Base-by-base conservation (phyloP, 2,329 filamentous ascomycete genomes). In the Pyrenochaeta sp. region DNA sequence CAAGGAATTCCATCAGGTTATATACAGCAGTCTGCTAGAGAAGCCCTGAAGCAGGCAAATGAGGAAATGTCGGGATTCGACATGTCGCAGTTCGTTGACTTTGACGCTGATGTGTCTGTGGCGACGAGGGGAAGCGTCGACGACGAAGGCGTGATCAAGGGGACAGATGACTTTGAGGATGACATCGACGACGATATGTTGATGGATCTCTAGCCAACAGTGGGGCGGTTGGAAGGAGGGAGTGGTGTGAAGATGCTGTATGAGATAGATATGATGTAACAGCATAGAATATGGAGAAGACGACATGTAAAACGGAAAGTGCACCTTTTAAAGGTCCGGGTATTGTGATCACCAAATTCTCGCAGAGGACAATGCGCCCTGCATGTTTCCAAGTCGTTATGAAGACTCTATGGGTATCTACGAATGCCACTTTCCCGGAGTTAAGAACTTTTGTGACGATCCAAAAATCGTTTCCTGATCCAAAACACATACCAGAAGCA, bases 181-280 rank as follows among this genome's bases (percentile, higher is more conserved):
- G 59, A 50, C n/a, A 46, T 65, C 2, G 67, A 67, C 2, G 70
- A 72, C 32, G 70, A 71, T 2, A 72, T 72, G 70, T 51, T 72
- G 56, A 59, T 72, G 66, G 68, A 68, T 42, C 9, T 66, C 36
- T 39, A 39, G 36, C 5, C 36, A 13, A 19, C 36, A 36, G 12
- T 3, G 34, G 12, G 34, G 3, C 7, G 7, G 12, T 10, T 36
- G 34, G 34, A 36, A 15, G 34, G 28, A 30, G 28, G 34, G 28
- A 30, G 28, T 9, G 28, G 9, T 9, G 15, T 70, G 28, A 58
- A 10, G 24, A 19, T 19, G 19, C 19, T 19, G 19, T 19, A 19
- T 19, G 19, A 19, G 19, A 19, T 19, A 43, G 15, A 39, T 45
- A 13, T 45, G 43, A 45, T 27, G 10, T 36, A 10, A 27, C 28